phyloP scores from a whole-genome alignment of 768 basidiomycete species.

The Infundibulicybe gibba region DNA sequence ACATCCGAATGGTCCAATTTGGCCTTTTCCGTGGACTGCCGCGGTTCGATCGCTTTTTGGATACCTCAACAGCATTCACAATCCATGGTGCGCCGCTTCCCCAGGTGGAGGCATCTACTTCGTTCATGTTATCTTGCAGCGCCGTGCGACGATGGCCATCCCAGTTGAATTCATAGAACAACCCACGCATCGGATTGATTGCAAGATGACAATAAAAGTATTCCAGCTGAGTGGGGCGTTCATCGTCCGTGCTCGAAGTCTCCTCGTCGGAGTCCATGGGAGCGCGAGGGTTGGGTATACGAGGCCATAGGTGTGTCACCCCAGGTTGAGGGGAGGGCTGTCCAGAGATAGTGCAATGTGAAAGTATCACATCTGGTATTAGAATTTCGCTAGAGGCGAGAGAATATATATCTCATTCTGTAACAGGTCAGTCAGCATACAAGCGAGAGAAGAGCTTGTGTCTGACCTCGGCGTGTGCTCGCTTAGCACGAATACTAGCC shows the following conservation, averaged over 20 bases:
- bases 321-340: constrained; percentile 9
- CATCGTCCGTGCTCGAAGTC: constrained; percentile 14
- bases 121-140: constrained; percentile 22
- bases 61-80: constrained; percentile 23
- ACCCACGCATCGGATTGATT: constrained; percentile 51
- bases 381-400: constrained; percentile 45
- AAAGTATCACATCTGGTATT: constrained; percentile 46
- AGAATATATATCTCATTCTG: constrained; percentile 80
- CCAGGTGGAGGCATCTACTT: constrained; percentile 20
- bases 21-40: constrained; percentile 11
- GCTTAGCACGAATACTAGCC: constrained; percentile 53
- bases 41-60: constrained; percentile 4
- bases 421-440: not conserved
- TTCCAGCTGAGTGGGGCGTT: constrained; percentile 10
- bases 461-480: constrained; percentile 58
- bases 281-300: constrained; percentile 4
- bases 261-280: constrained; percentile 14
- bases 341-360: constrained; percentile 46
- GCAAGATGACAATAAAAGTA: constrained; percentile 57
- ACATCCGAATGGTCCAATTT: constrained; percentile 20
- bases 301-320: constrained; percentile 8
- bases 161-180: constrained; percentile 67
- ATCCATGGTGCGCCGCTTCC: constrained; percentile 46
- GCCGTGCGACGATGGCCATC: constrained; percentile 39
- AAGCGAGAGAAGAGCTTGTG: not conserved